phyloP scores from a whole-genome alignment of 108 stramenopile species.

The Pseudonitzschia multiseries region DNA sequence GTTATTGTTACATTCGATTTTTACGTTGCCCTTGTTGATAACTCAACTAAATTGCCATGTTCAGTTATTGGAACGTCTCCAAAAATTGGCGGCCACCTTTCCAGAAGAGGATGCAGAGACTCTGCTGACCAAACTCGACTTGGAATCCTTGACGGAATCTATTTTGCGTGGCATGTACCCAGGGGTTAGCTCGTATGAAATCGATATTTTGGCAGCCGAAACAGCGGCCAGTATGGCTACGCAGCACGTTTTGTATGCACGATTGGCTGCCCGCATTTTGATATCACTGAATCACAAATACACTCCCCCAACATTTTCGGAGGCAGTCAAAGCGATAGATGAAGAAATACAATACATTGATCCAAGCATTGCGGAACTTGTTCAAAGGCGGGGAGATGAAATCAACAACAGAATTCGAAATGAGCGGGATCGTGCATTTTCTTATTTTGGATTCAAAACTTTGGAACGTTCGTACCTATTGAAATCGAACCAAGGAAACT shows the following conservation, averaged over 20 bases:
- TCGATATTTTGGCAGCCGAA: conserved; percentile 94
- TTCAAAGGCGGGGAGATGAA: conserved; percentile 47
- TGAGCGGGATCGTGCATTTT: conserved; percentile 84
- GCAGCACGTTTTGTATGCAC: conserved; percentile 91
- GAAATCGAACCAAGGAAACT: conserved; percentile 44
- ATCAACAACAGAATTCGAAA: conserved; percentile 71
- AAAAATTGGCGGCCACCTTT: conserved; percentile 33
- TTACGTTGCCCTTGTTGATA: neutral
- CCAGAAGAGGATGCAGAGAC: conserved; percentile 8
- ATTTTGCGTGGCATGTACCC: conserved; percentile 80
- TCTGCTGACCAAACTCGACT: conserved; percentile 39
- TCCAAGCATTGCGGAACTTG: conserved; percentile 71
- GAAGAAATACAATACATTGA: conserved; percentile 73
- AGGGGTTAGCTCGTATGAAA: conserved; percentile 86
- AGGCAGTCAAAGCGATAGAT: conserved; percentile 60
- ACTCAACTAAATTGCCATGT: neutral
- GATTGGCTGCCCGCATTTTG: conserved; percentile 90
- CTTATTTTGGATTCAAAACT: conserved; percentile 98
- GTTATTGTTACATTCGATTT: neutral
- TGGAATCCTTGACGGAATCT: conserved; percentile 53
- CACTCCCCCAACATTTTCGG: conserved; percentile 83
- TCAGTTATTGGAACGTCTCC: conserved; percentile 46
- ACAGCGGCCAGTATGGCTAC: conserved; percentile 92
- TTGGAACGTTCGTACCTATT: conserved; percentile 87
- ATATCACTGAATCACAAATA: conserved; percentile 85